Evolutionary conservation across 495 filamentous ascomycete species (phyloP).

Genomic region (Penicillium dipodomyicola): DNA sequence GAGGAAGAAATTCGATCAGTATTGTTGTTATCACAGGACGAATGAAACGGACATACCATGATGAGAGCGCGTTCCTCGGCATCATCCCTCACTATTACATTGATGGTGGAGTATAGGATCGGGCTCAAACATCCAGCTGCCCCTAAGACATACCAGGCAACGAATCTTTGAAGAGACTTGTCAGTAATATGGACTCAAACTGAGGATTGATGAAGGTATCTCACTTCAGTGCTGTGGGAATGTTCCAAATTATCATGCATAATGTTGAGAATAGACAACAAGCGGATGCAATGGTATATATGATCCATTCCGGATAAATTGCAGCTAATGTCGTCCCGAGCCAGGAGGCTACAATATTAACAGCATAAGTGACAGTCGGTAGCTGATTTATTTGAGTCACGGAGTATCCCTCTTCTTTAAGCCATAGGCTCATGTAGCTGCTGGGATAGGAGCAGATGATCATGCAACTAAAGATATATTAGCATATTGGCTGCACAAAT

Average conservation of each 20-base stretch:
- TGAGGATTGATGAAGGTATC: background rate
- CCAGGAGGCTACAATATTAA: conserved; percentile 47
- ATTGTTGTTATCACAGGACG: background rate
- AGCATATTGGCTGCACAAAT: background rate
- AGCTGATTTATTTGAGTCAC: conserved; percentile 47
- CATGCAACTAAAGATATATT: conserved; percentile 33
- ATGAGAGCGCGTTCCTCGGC: conserved; percentile 48
- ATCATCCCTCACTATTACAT: conserved; percentile 46
- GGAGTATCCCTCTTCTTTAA: conserved; percentile 47
- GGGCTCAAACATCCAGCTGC: conserved; percentile 42
- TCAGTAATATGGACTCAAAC: background rate
- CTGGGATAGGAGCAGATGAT: conserved; percentile 41
- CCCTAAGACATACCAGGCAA: conserved; percentile 48
- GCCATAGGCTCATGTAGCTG: conserved; percentile 47
- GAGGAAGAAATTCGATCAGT: conserved; percentile 1
- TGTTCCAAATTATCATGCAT: conserved; percentile 48
- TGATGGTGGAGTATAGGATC: conserved; percentile 47
- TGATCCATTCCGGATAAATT: conserved; percentile 46
- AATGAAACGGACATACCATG: conserved; percentile 27
- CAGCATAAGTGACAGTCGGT: conserved; percentile 42
- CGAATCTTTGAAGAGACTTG: conserved; percentile 28
- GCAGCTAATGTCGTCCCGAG: conserved; percentile 43
- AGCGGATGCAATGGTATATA: conserved; percentile 34
- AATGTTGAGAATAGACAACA: conserved; percentile 40
- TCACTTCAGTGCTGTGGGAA: conserved; percentile 43